phyloP scores from a whole-genome alignment of 2,329 filamentous ascomycete species.

The Cordyceps javanica region DNA sequence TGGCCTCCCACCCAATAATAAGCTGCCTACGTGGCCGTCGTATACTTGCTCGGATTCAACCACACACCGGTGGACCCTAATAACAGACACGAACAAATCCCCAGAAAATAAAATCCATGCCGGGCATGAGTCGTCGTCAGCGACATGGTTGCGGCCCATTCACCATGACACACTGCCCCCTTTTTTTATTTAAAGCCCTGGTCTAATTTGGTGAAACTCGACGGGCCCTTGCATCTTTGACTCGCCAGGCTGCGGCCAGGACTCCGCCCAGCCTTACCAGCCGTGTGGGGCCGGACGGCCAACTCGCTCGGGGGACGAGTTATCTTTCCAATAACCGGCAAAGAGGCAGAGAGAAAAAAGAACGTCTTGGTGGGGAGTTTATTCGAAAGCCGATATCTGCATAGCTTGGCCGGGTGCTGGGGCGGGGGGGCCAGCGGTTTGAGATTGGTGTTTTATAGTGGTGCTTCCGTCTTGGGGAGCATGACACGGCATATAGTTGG shows the following conservation, averaged over 20 bases:
- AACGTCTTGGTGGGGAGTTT: neutral
- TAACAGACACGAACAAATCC: too few species aligned
- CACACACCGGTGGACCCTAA: too few species aligned
- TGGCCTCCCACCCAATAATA: too few species aligned
- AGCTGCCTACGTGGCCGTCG: neutral
- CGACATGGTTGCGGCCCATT: neutral
- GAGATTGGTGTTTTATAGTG: too few species aligned
- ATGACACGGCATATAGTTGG: too few species aligned
- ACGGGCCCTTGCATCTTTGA: neutral
- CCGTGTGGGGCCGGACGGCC: neutral
- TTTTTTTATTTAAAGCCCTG: neutral
- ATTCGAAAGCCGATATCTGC: neutral
- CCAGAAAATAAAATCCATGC: neutral
- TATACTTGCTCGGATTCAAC: slow-evolving; percentile 4
- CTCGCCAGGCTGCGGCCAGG: neutral
- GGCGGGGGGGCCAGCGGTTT: too few species aligned
- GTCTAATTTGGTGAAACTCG: neutral
- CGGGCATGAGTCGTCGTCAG: neutral
- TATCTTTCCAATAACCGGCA: too few species aligned
- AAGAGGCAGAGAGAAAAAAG: too few species aligned
- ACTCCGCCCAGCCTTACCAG: neutral
- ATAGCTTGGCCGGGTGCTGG: neutral
- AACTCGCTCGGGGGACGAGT: too few species aligned
- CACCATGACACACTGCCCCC: neutral
- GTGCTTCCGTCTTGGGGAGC: too few species aligned